These are phyloP conservation scores for Nothophytophthora sp. DNA, from an alignment of 352 stramenopile genomes.

Conservation along the genomic window DNA sequence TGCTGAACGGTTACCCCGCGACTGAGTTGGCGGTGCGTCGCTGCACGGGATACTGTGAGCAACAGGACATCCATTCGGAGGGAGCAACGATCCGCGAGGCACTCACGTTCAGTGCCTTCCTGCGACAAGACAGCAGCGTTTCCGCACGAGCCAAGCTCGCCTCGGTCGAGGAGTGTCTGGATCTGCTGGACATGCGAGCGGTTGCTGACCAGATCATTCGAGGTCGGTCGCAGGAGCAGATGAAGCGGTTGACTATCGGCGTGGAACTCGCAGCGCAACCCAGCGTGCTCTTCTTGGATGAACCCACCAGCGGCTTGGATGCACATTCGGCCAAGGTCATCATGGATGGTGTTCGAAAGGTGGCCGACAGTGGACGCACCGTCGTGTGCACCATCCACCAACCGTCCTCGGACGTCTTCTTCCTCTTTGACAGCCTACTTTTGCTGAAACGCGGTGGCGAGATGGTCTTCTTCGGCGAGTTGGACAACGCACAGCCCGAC, in stretches of 20 bases:
- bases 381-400: conserved; percentile 68
- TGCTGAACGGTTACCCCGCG: conserved; percentile 35
- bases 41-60: conserved; percentile 31
- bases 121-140: conserved; percentile 44
- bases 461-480: conserved; percentile 63
- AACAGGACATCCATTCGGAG: conserved; percentile 18
- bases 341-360: conserved; percentile 74
- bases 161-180: conserved; percentile 33
- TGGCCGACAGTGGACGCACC: conserved; percentile 63
- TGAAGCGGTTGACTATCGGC: conserved; percentile 75
- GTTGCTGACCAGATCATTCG: conserved; percentile 41
- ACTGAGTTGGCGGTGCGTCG: conserved; percentile 30
- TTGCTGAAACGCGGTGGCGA: conserved; percentile 66
- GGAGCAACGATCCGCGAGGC: conserved; percentile 78
- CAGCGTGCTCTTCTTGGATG: conserved; percentile 84
- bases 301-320: conserved; percentile 61
- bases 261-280: conserved; percentile 89
- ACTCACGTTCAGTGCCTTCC: conserved; percentile 82
- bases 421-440: conserved; percentile 75
- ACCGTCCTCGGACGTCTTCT: conserved; percentile 23
- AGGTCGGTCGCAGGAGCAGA: conserved; percentile 41
- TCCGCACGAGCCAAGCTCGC: conserved; percentile 23
- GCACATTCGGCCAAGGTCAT: conserved; percentile 81
- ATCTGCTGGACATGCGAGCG: conserved; percentile 27
- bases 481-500: conserved; percentile 10